These are phyloP conservation scores for Melanomma pulvis-pyrius DNA, from an alignment of 495 filamentous ascomycete species.

Conservation along the genomic window DNA sequence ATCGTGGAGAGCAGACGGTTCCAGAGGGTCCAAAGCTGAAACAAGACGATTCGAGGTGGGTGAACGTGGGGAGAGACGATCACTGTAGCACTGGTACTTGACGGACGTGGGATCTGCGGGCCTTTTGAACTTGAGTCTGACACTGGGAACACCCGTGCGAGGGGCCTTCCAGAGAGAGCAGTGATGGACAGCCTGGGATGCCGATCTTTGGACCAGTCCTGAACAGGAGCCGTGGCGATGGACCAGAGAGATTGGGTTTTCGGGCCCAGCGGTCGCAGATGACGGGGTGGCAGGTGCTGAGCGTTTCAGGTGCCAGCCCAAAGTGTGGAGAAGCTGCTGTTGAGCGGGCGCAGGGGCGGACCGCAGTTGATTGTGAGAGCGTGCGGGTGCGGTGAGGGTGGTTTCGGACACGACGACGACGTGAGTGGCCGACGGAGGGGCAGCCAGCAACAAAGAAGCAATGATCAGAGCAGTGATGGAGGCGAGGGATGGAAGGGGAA, in stretches of 20 bases:
- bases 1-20: constrained; percentile 18
- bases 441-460: constrained; percentile 30
- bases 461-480: constrained; percentile 24
- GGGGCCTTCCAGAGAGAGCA: constrained; percentile 30
- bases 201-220: constrained; percentile 32
- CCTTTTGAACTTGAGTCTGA: constrained; percentile 35
- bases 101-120: constrained; percentile 33
- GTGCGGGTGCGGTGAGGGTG: neutral
- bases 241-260: constrained; percentile 37
- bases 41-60: constrained; percentile 31
- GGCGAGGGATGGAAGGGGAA: constrained; percentile 21
- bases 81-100: constrained; percentile 6
- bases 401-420: neutral
- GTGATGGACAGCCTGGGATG: constrained; percentile 31
- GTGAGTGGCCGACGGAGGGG: neutral
- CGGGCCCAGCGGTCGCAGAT: constrained; percentile 16
- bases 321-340: constrained; percentile 27
- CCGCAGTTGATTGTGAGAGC: neutral
- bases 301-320: constrained; percentile 30
- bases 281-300: constrained; percentile 35
- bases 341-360: constrained; percentile 21
- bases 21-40: constrained; percentile 28
- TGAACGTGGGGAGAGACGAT: constrained; percentile 42
- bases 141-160: constrained; percentile 30
- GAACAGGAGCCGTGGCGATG: constrained; percentile 35